Evolutionary conservation across 257 asterid genomes (phyloP).

Genomic region (Petrea volubilis): DNA sequence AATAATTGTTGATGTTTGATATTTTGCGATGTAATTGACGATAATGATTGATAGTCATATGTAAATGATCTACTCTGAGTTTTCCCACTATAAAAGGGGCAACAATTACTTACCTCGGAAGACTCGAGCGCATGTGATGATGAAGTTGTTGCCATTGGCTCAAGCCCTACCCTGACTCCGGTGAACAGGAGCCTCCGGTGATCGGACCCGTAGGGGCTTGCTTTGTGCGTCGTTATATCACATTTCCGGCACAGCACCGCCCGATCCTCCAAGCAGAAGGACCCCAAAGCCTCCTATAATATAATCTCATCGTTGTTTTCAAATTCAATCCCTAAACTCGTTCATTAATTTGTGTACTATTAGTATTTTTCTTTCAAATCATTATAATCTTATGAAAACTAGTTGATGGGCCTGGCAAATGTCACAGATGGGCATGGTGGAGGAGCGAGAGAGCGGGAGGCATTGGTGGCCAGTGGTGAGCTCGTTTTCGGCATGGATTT

Average conservation of each 20-base stretch:
- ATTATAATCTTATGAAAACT: not conserved
- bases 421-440: conserved; percentile 26
- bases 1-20: too few species aligned
- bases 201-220: not conserved
- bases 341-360: too few species aligned
- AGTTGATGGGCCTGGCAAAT: conserved; percentile 12
- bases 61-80: too few species aligned
- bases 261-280: conserved; percentile 31
- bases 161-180: conserved; percentile 26
- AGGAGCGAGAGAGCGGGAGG: conserved; percentile 22
- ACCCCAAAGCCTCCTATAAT: conserved; percentile 22
- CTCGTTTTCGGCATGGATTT: conserved; percentile 33
- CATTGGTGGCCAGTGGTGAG: conserved; percentile 36
- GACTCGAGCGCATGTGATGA: not conserved
- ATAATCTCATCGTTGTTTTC: too few species aligned
- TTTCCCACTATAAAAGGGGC: too few species aligned
- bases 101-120: too few species aligned
- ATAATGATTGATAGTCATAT: too few species aligned
- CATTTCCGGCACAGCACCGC: conserved; percentile 33
- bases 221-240: conserved; percentile 23
- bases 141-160: not conserved
- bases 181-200: conserved; percentile 26
- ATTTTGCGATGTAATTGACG: too few species aligned
- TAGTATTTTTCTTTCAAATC: too few species aligned
- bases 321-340: too few species aligned